A percentile compares a stretch with the other conserved stretches of the same genome.
Conservation (phyloP, 23 red algal species). For the Gracilariopsis chorda region DNA sequence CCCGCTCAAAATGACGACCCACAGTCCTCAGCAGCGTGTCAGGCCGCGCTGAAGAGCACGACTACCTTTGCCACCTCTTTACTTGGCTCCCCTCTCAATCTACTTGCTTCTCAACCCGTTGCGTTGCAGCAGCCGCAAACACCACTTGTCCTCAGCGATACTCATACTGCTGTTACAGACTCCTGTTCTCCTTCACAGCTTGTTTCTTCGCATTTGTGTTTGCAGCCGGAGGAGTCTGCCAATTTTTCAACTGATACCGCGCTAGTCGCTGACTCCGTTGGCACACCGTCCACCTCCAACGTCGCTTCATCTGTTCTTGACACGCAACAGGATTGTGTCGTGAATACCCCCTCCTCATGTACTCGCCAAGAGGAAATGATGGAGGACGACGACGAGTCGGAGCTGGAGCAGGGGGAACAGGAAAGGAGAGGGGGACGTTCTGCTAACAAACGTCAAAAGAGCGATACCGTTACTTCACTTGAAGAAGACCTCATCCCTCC, state of each 20-base stretch:
- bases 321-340: background rate
- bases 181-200: no score
- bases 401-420: background rate
- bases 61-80: background rate
- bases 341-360: background rate
- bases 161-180: no score
- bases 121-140: no score
- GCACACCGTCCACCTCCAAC: background rate
- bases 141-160: no score
- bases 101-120: no score
- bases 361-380: background rate
- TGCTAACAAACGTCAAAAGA: constrained; percentile 30
- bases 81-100: no score
- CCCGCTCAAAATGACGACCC: background rate
- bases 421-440: background rate
- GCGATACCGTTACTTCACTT: background rate
- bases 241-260: background rate
- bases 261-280: background rate
- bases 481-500: constrained; percentile 11
- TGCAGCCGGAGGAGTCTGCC: no score
- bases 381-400: background rate
- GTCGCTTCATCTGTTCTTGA: background rate
- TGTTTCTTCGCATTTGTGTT: no score
- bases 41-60: background rate
- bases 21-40: background rate